Base-by-base conservation (phyloP, 1,284 basidiomycete species). In the Ganoderma lucidum region DNA sequence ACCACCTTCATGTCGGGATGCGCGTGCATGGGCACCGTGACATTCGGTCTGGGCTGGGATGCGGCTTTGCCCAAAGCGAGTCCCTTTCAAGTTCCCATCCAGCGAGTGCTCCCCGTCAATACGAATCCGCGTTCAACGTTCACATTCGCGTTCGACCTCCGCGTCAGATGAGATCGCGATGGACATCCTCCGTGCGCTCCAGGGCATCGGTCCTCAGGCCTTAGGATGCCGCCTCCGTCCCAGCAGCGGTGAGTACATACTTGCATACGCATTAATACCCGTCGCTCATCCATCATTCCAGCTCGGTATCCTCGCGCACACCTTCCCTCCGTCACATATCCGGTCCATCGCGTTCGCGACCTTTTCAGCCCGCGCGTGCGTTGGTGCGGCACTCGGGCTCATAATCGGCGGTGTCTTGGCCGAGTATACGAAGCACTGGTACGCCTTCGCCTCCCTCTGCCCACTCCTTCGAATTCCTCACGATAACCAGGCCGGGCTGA, bases 311-410 rank as follows among this genome's bases (percentile, higher is more conserved):
- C 35, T 35, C 28, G 93, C 94, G 0, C 85, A 91, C 45, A 83
- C 89, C 0, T 95, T 95, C 76, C 91, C 92, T 3, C 88, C 90
- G 0, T 88, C 90, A 0, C 83, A 83, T 9, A 84, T 89, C 1
- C 86, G 95, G 6, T 89, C 91, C 0, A 80, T 88, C 0, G 94
- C 93, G 0, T 95, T 95, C 73, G 88, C 94, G 0, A 90, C 90
- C 0, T 95, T 95, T 70, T 84, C 89, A 4, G 88, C 94, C 0
- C 95, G 95, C 19, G 94, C 93, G 4, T 94, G 95, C 0, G 79
- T 96, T 0, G 95, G 94, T 0, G 90, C 86, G 0, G 90, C 88
- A 0, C 80, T 96, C 8, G 94, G 94, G 0, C 84, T 85, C 8
- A 80, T 89, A 0, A 75, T 93, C 4, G 94, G 94, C 14, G 94